Conservation (phyloP, 305 asterid species). For the Solanum hybrid region DNA sequence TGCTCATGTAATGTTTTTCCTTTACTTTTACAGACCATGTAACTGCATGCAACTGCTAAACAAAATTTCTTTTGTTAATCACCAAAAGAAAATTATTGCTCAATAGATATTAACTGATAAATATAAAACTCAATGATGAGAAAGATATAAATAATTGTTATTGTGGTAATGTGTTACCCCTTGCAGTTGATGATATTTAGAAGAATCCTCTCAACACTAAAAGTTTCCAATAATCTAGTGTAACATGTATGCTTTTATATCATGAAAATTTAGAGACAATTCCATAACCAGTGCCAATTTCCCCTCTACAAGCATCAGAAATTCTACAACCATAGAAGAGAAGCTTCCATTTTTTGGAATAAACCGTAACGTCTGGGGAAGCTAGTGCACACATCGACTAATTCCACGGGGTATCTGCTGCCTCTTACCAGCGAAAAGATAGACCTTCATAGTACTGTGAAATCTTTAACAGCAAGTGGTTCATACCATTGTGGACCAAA, state of each 20-base stretch:
- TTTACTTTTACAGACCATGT: not conserved
- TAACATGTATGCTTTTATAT: not conserved
- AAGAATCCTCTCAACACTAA: not conserved
- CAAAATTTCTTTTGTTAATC: not conserved
- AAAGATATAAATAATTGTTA: not conserved
- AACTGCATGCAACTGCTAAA: not conserved
- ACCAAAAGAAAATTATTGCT: not conserved
- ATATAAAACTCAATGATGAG: not conserved
- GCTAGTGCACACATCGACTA: not conserved
- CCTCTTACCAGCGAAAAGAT: not conserved
- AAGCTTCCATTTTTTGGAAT: not conserved
- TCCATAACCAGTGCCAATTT: not conserved
- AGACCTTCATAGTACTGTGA: conserved; percentile 9
- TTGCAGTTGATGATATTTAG: not conserved
- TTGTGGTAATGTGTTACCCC: not conserved
- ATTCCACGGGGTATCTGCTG: not conserved
- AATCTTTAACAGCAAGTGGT: conserved; percentile 67
- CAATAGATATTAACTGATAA: not conserved
- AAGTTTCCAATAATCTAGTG: not conserved
- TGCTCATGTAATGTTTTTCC: not conserved
- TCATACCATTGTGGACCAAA: conserved; percentile 90
- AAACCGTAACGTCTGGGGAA: not conserved
- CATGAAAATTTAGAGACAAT: not conserved
- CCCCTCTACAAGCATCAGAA: not conserved
- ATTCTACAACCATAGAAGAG: not conserved